Evolutionary conservation across 495 filamentous ascomycete genomes (phyloP).

Genomic region (Saxispiralis lemnorum): DNA sequence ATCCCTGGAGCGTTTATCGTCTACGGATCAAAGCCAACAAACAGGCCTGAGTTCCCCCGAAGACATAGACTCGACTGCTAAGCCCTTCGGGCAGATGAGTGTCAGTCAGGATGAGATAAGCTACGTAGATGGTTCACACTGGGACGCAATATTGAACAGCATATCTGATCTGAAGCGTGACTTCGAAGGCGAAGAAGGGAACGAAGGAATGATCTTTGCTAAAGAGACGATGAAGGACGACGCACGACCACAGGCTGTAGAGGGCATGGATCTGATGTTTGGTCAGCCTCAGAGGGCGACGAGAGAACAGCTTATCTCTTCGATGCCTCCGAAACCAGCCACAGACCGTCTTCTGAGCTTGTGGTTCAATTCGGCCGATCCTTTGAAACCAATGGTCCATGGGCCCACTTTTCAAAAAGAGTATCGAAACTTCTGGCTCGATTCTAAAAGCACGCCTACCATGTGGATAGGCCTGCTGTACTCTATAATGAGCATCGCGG

Average conservation of each 20-base stretch:
- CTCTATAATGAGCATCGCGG: slow-evolving; percentile 19
- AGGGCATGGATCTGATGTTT: no score
- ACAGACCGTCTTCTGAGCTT: slow-evolving; percentile 21
- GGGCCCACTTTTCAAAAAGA: slow-evolving; percentile 24
- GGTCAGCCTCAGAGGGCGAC: slow-evolving; percentile 3
- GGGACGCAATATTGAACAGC: slow-evolving; percentile 72
- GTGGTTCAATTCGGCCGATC: slow-evolving; percentile 22
- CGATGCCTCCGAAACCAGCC: slow-evolving; percentile 20
- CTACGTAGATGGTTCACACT: slow-evolving; percentile 79
- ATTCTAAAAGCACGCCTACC: slow-evolving; percentile 15
- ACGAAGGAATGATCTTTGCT: background rate
- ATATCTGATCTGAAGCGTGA: slow-evolving; percentile 16
- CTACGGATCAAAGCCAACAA: background rate
- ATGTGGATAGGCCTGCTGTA: slow-evolving; percentile 25
- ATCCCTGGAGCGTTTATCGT: background rate
- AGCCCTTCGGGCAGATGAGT: slow-evolving; percentile 74
- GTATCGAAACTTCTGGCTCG: slow-evolving; percentile 24
- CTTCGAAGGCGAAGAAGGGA: slow-evolving; percentile 11
- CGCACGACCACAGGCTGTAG: background rate
- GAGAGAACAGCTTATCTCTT: slow-evolving; percentile 16
- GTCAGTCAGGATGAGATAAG: slow-evolving; percentile 64
- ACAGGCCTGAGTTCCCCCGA: slow-evolving; percentile 21
- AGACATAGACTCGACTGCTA: slow-evolving; percentile 33
- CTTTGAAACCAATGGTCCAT: slow-evolving; percentile 19
- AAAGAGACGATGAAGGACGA: background rate